Evolutionary conservation across 345 rosid genomes (phyloP).

Genomic region (Aethionema arabicum): DNA sequence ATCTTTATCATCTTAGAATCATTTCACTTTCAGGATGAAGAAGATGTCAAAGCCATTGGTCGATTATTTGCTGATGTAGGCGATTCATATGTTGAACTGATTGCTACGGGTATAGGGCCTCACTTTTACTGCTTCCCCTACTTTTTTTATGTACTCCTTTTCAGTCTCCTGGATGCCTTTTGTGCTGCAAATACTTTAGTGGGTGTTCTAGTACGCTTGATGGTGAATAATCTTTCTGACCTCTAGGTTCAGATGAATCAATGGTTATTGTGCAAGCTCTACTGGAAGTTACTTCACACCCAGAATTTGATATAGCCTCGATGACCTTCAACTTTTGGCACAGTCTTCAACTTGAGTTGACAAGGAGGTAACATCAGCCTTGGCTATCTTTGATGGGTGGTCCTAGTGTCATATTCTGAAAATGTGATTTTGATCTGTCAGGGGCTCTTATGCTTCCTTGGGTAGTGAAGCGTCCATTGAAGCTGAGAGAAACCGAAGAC

Average conservation of each 20-base stretch:
- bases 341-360: conserved; percentile 85
- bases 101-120: conserved; percentile 71
- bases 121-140: conserved; percentile 13
- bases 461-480: conserved; percentile 70
- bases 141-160: conserved; percentile 25
- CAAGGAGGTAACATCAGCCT: conserved; percentile 57
- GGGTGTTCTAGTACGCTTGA: conserved; percentile 19
- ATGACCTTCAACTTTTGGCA: conserved; percentile 99
- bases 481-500: conserved; percentile 80
- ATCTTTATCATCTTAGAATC: conserved; percentile 21
- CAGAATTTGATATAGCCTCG: conserved; percentile 95
- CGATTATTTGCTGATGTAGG: conserved; percentile 97
- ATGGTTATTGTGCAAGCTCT: conserved; percentile 84
- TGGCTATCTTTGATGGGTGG: conserved; percentile 17
- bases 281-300: conserved; percentile 88
- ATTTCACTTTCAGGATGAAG: conserved; percentile 75
- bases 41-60: conserved; percentile 97
- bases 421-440: conserved; percentile 39
- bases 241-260: conserved; percentile 83
- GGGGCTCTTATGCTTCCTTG: conserved; percentile 71
- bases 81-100: conserved; percentile 93
- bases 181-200: conserved; percentile 12
- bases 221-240: conserved; percentile 22
- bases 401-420: conserved; percentile 29
- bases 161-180: conserved; percentile 28